Evolutionary conservation across 257 asterid species (phyloP), one percentile per base, ranked within the genome.

Genomic region (Asclepias syriaca): DNA sequence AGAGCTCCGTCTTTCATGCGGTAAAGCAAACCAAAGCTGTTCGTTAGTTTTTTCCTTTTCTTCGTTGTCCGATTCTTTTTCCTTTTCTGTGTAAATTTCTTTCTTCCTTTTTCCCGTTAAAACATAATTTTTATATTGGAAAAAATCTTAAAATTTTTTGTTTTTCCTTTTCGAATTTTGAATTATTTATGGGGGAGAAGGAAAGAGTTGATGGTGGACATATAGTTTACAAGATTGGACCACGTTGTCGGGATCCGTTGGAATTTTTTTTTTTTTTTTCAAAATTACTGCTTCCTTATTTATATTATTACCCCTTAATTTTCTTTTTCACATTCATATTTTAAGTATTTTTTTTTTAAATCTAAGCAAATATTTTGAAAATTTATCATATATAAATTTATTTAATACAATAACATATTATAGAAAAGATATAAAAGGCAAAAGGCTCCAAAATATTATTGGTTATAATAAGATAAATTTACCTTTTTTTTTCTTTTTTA

Each of bases 241-340:
- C 81, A 78, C 61, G 48, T 73, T 73, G 81, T 73, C 78, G 78
- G 77, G 68, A 68, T 78, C 81, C 78, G 77, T 78, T 73, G 81
- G 56, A 51, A 14, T n/a, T 16, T 5, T 51, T 51, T 51, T 34
- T 34, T 34, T 34, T 34, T 34, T 34, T 34, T 34, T 34, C 39
- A 34, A 34, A 34, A 34, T 34, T 34, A 34, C 39, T 4, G 39
- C 39, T 34, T 34, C 39, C 4, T 34, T 34, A 34, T 34, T 34
- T 34, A 34, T 34, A 34, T 34, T 34, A 3, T 4, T 34, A 3
- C 39, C 4, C 39, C 39, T 34, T 34, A 2, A 34, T 2, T 34
- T 34, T 34, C 3, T 34, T 34, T 2, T 34, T 34, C 1, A 2
- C 32, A 29, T 29, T 29, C 32, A 29, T 29, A 29, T 29, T 29